Evolutionary conservation across 129 eudicot species (phyloP), one percentile per base, ranked within the genome.

Genomic region (Scalesia atractyloides): DNA sequence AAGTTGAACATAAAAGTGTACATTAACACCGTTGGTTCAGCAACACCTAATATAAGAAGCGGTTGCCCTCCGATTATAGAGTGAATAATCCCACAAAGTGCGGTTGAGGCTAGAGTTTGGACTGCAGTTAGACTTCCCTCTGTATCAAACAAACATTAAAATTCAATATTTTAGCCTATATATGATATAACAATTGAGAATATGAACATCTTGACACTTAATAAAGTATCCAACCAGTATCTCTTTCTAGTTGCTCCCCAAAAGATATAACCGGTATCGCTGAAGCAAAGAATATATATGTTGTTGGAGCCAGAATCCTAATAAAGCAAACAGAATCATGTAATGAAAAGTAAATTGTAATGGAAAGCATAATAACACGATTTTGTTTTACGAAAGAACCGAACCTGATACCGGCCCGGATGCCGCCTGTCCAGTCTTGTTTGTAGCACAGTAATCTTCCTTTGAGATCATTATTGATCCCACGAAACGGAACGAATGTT

Each of bases 241-340:
- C 88, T 82, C 99, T 84, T 77, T 94, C 99, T 52, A 94, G 91
- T 61, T 94, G 99, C 80, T 90, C 99, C 60, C 99, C 99, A 57
- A 94, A 94, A 69, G 99, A 94, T 84, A 94, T 94, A 53, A 94
- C 99, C 36, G 99, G 99, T 77, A 94, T 94, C 34, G 99, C 96
- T 30, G 99, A 94, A 59, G 99, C 99, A 80, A 94, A 94, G 87
- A 94, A 94, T 83, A 94, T 88, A 66, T 94, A 93, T 10, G 98
- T 93, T 6, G 98, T 93, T 84, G 98, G 98, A 84, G 98, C 98
- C 71, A 93, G 83, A 72, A 93, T 93, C 93, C 98, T 93, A 73
- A 30, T 48, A 69, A 79, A 75, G 37, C 70, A 47, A 37, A 70
- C 49, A 43, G 67, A 43, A 65, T 63, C 56, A 18, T 6, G 52